Conservation (phyloP, 176 grass and related monocot species). For the Oropetium thomaeum region DNA sequence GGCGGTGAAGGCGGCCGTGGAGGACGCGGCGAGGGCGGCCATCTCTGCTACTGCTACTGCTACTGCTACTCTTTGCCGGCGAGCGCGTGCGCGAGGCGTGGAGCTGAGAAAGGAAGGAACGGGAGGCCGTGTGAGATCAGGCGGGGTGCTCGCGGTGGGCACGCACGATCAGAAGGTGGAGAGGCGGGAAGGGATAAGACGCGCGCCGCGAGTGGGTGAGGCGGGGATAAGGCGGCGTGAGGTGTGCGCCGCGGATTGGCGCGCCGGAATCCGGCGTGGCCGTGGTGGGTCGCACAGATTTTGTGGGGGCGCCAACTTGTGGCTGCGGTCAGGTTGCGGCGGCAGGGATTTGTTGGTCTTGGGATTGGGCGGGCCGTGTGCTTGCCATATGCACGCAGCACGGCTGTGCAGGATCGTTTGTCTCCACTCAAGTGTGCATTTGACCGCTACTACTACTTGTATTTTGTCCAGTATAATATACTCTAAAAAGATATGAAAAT, state of each 20-base stretch:
- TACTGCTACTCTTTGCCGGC: no score
- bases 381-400: background rate
- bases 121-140: background rate
- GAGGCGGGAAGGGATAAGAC: slow-evolving; percentile 12
- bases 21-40: slow-evolving; percentile 25
- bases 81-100: background rate
- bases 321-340: background rate
- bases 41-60: background rate
- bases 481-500: no score
- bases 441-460: no score
- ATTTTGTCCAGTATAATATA: no score
- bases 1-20: slow-evolving; percentile 25
- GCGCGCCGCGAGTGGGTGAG: slow-evolving; percentile 33
- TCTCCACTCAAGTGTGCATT: background rate
- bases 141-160: background rate
- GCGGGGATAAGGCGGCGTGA: slow-evolving; percentile 49
- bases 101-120: background rate
- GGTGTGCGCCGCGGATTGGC: slow-evolving; percentile 31
- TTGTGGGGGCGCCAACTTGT: slow-evolving; percentile 12
- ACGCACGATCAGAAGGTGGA: background rate
- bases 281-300: slow-evolving; percentile 5
- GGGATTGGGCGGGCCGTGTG: slow-evolving; percentile 3
- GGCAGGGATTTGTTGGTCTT: background rate
- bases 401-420: background rate
- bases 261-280: slow-evolving; percentile 6